Evolutionary conservation across 129 eudicot genomes (phyloP), one percentile per base, ranked within the genome.

Genomic region (Lactuca saligna): DNA sequence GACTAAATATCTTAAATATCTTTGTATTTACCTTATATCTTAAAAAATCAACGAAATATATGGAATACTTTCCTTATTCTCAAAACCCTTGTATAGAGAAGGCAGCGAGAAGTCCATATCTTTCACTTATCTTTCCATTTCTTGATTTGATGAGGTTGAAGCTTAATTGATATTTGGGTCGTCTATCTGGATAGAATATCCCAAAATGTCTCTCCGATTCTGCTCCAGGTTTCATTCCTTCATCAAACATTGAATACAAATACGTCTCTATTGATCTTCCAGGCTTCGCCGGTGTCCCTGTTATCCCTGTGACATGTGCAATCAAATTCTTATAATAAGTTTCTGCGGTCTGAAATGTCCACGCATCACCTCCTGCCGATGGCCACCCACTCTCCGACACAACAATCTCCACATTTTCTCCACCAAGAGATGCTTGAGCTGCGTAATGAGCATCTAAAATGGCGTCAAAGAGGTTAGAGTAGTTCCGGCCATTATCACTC

Each of bases 361-460:
- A 71, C 1, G 20, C 80, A 4, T 29, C 39, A 1, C 57, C 77
- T 3, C 83, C 86, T 5, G 16, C 74, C 9, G 86, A 74, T 17
- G 86, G 86, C 86, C 86, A 82, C 4, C 86, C 86, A 14, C 80
- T 82, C 66, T 82, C 86, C 0, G 86, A 78, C 46, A 82, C 86
- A 3, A 82, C 80, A 10, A 82, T 74, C 33, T 55, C 77, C 9
- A 74, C 59, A 33, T 51, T 17, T 0, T 13, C 20, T 1, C 80
- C 86, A 1, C 86, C 86, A 4, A 60, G 42, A 39, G 38, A 66
- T 42, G 67, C 83, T 7, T 63, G 37, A 7, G 86, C 86, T 3
- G 75, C 58, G 51, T 82, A 82, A 4, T 61, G 58, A 46, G 80
- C 51, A 46, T 82, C 86, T 13, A 82, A 31, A 10, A 82, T 57